Base-by-base conservation (phyloP, 1,284 basidiomycete genomes). In the Pascua guehoae region DNA sequence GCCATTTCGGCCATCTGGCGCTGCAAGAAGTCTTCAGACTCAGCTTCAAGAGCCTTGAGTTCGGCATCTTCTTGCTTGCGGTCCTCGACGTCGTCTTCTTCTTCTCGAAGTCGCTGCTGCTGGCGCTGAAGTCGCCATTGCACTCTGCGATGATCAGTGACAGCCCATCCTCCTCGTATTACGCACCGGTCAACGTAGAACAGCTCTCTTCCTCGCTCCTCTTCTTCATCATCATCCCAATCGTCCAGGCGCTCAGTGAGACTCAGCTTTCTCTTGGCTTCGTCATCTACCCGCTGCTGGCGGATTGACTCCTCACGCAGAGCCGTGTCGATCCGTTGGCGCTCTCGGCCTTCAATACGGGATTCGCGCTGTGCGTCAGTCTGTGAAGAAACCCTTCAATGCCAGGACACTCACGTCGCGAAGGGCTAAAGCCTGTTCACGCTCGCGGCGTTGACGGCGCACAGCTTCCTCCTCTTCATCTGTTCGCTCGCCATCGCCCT, bases 1-100 rank as follows among this genome's bases (percentile, higher is more conserved):
- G 89, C 88, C 84, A 93, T 86, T 73, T 94, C 91, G 61, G 88
- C 88, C 88, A 92, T 91, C 70, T 94, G 91, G 53, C 85, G 81
- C 42, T 88, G 88, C 52, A 93, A 80, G 81, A 93, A 92, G 60
- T 86, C 87, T 74, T 93, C 91, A 0, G 88, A 91, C 75, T 93
- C 91, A 36, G 84, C 82, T 44, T 89, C 85, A 17, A 93, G 79
- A 64, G 90, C 88, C 66, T 88, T 88, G 1, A 84, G 82, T 75
- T 94, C 90, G 48, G 87, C 86, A 51, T 88, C 87, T 74, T 94
- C 91, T 57, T 86, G 86, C 41, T 82, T 77, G 17, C 89, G 84
- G 32, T 89, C 89, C 64, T 89, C 86, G n/a, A 85, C 81, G 72
- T 95, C 91, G 1, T 87, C 86, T 2, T 85, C 82, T 63, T 88